Conservation (phyloP, 148 eudicot species). For the Fallopia convolvulus region DNA sequence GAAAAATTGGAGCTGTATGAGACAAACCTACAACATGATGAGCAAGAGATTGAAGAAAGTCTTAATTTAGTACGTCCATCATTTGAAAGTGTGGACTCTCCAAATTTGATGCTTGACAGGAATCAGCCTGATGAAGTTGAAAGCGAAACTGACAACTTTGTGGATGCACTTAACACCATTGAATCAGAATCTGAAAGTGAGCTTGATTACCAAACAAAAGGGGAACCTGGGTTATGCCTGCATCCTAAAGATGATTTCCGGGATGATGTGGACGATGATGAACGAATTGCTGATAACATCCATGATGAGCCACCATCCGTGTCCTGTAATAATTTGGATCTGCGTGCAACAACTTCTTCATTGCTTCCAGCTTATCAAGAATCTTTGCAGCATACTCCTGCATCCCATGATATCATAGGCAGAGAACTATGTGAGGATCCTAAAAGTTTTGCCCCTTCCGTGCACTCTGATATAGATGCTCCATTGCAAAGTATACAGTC, state of each 20-base stretch:
- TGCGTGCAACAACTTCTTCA: neutral
- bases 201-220: constrained; percentile 39
- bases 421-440: constrained; percentile 9
- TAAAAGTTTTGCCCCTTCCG: constrained; percentile 10
- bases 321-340: constrained; percentile 10
- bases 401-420: constrained; percentile 3
- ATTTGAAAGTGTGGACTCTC: constrained; percentile 22
- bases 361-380: constrained; percentile 11
- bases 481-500: neutral
- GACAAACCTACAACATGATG: constrained; percentile 22
- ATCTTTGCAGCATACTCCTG: constrained; percentile 12
- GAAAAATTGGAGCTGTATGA: constrained; percentile 12
- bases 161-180: constrained; percentile 87
- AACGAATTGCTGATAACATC: constrained; percentile 14
- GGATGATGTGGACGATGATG: constrained; percentile 21
- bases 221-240: constrained; percentile 21
- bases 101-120: constrained; percentile 19
- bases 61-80: constrained; percentile 14
- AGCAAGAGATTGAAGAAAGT: constrained; percentile 18
- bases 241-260: constrained; percentile 18
- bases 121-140: constrained; percentile 55
- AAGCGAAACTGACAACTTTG: constrained; percentile 74
- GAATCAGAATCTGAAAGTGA: constrained; percentile 94
- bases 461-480: constrained; percentile 9
- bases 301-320: constrained; percentile 17